Conservation (phyloP, 495 filamentous ascomycete genomes). For the Penicillium egyptiacum region DNA sequence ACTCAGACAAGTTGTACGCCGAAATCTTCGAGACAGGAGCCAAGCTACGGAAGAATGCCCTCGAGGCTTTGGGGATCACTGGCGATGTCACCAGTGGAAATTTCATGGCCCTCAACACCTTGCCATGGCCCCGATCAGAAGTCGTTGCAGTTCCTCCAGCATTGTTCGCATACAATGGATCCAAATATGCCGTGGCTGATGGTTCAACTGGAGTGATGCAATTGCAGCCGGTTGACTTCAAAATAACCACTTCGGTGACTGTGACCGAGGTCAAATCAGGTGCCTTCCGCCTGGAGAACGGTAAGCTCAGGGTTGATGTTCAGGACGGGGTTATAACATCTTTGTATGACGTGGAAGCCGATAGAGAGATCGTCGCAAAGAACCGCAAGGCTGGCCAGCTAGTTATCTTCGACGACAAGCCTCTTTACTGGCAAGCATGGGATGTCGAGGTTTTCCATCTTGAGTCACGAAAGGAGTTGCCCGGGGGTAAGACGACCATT, state of each 20-base stretch:
- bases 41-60: constrained; percentile 66
- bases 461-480: constrained; percentile 76
- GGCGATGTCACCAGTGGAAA: constrained; percentile 32
- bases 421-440: constrained; percentile 98
- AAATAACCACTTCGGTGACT: constrained; percentile 51
- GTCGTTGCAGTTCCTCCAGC: constrained; percentile 59
- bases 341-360: constrained; percentile 65
- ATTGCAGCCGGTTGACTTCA: constrained; percentile 49
- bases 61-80: constrained; percentile 62
- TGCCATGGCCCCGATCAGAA: constrained; percentile 78
- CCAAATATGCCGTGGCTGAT: constrained; percentile 49
- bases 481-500: constrained; percentile 63
- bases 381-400: constrained; percentile 85
- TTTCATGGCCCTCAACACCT: constrained; percentile 69
- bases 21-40: constrained; percentile 77
- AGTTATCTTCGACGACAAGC: constrained; percentile 97
- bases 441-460: constrained; percentile 97
- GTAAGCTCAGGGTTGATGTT: constrained; percentile 68
- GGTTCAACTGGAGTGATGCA: constrained; percentile 49
- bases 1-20: constrained; percentile 83
- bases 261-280: constrained; percentile 65
- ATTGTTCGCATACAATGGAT: constrained; percentile 25
- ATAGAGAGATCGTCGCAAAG: constrained; percentile 75
- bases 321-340: constrained; percentile 77
- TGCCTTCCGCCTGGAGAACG: constrained; percentile 76